Conservation (phyloP, 1,284 basidiomycete genomes). For the Trichosporon sp. region DNA sequence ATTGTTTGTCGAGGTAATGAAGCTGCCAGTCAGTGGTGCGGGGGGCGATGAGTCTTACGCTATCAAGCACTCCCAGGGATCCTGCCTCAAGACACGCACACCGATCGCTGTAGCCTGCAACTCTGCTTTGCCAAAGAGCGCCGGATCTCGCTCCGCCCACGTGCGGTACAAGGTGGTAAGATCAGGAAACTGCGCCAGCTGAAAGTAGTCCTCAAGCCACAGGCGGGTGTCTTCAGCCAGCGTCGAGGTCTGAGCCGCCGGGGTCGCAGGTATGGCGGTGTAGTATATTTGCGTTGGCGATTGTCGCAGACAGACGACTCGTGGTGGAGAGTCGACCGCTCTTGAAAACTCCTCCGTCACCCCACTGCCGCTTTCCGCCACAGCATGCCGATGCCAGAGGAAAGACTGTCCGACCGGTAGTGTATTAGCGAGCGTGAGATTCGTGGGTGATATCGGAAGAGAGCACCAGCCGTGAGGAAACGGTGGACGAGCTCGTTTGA, state of each 20-base stretch:
- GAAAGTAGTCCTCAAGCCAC: constrained; percentile 86
- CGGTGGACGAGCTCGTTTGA: constrained; percentile 21
- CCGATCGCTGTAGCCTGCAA: constrained; percentile 55
- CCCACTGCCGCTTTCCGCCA: constrained; percentile 8
- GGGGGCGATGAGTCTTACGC: constrained; percentile 54
- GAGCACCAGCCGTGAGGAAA: constrained; percentile 40
- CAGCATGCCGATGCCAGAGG: constrained; percentile 39
- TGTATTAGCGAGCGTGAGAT: constrained; percentile 43
- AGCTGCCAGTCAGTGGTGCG: constrained; percentile 53
- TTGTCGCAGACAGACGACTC: constrained; percentile 77
- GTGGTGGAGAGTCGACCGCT: constrained; percentile 44
- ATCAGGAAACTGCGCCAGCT: constrained; percentile 52
- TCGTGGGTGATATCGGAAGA: constrained; percentile 25
- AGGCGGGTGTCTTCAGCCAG: constrained; percentile 59
- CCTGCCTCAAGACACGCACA: constrained; percentile 73
- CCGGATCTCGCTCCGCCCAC: constrained; percentile 68
- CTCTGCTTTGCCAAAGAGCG: constrained; percentile 60
- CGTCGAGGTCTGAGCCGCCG: constrained; percentile 42
- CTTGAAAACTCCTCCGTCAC: constrained; percentile 41
- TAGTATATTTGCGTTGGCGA: constrained; percentile 63
- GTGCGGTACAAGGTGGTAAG: constrained; percentile 61
- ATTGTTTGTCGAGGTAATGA: constrained; percentile 98
- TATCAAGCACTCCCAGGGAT: constrained; percentile 90
- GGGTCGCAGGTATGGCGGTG: constrained; percentile 58
- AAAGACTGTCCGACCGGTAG: constrained; percentile 47